These are phyloP conservation scores for Astraeus odoratus DNA, from an alignment of 768 basidiomycete genomes.

Conservation along the genomic window DNA sequence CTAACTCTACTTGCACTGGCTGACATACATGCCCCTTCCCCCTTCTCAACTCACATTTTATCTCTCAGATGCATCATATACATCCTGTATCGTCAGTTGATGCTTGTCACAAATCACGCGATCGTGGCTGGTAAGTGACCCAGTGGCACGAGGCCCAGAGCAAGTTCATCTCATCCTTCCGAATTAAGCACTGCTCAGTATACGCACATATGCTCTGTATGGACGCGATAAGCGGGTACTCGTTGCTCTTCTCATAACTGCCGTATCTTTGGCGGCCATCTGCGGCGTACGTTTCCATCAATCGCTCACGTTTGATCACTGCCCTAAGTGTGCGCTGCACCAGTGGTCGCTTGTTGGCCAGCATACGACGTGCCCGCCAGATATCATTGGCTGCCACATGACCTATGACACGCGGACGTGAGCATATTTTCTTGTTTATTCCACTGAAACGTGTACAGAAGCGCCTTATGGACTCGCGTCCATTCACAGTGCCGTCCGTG, in stretches of 20 bases:
- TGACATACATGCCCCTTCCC: not conserved
- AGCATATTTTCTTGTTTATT: not conserved
- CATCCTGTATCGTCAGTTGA: conserved; percentile 33
- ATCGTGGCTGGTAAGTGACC: conserved; percentile 37
- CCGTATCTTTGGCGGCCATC: conserved; percentile 23
- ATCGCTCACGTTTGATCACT: not conserved
- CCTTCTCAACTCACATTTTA: not conserved
- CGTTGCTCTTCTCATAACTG: conserved; percentile 29
- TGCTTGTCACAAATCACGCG: conserved; percentile 39
- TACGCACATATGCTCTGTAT: conserved; percentile 48
- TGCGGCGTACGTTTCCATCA: conserved; percentile 29
- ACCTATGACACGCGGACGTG: conserved; percentile 2
- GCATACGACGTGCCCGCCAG: conserved; percentile 19
- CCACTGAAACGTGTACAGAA: not conserved
- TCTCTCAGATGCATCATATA: conserved; percentile 33
- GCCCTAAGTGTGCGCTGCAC: not conserved
- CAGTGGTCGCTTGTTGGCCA: conserved; percentile 43
- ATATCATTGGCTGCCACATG: conserved; percentile 24
- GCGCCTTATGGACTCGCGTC: not conserved
- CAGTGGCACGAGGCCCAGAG: not conserved
- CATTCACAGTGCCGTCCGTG: conserved; percentile 3
- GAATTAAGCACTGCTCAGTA: conserved; percentile 34
- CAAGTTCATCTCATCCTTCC: not conserved
- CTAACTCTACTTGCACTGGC: not conserved
- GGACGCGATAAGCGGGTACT: conserved; percentile 32